These are phyloP conservation scores for Gaultheria prostrata DNA, from an alignment of 148 eudicot species.

Conservation along the genomic window DNA sequence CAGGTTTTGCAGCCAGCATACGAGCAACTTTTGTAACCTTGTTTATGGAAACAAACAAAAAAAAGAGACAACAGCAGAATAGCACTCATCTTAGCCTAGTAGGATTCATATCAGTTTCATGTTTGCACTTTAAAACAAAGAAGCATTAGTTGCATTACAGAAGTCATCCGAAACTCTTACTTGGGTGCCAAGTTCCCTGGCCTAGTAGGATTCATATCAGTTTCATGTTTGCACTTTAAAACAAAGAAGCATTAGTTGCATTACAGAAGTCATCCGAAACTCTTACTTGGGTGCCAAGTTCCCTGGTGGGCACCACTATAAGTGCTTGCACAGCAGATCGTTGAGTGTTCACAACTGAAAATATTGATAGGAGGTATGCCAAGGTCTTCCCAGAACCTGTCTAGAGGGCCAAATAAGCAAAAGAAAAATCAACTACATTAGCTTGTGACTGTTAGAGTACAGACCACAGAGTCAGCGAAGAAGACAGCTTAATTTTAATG, in stretches of 20 bases:
- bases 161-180: conserved; percentile 37
- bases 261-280: neutral
- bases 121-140: neutral
- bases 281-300: conserved; percentile 95
- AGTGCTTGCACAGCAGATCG: conserved; percentile 86
- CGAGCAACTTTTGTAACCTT: conserved; percentile 96
- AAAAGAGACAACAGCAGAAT: conserved; percentile 25
- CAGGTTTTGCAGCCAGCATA: conserved; percentile 58
- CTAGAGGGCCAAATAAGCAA: conserved; percentile 41
- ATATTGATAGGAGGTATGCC: conserved; percentile 74
- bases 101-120: neutral
- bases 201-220: neutral
- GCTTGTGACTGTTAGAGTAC: neutral
- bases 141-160: neutral
- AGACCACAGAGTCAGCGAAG: neutral
- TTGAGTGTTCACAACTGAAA: conserved; percentile 59
- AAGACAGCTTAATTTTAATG: neutral
- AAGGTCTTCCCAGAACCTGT: conserved; percentile 99
- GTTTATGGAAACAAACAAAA: neutral
- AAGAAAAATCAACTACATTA: conserved; percentile 10
- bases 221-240: neutral
- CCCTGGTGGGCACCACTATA: conserved; percentile 90
- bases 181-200: conserved; percentile 97
- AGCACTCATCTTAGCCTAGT: neutral
- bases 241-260: neutral